Conservation (phyloP, 1,284 basidiomycete genomes). For the Ustilago loliicola region DNA sequence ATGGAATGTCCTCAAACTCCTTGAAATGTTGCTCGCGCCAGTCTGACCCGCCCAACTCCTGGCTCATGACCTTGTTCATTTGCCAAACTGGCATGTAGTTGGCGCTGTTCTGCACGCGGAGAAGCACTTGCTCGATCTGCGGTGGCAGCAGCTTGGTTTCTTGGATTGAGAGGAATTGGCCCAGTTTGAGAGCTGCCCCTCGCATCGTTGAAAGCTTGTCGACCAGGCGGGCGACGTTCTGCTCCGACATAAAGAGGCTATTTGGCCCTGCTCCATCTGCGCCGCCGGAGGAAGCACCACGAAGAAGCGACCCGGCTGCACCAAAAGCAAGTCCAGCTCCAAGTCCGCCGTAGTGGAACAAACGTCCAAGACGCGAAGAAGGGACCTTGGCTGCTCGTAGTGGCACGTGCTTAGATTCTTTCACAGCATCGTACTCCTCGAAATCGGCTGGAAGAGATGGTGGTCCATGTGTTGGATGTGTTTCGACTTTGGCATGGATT, state of each 20-base stretch:
- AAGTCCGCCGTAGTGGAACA: constrained; percentile 68
- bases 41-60: constrained; percentile 79
- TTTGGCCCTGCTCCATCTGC: constrained; percentile 3
- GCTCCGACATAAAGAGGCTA: constrained; percentile 71
- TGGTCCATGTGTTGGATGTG: constrained; percentile 4
- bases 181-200: constrained; percentile 94
- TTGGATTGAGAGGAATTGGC: constrained; percentile 98
- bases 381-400: constrained; percentile 66
- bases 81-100: constrained; percentile 99
- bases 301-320: constrained; percentile 60
- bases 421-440: constrained; percentile 67
- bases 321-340: constrained; percentile 69
- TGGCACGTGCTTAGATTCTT: constrained; percentile 53
- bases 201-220: constrained; percentile 93
- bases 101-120: constrained; percentile 91
- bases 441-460: constrained; percentile 3
- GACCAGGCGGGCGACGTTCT: constrained; percentile 86
- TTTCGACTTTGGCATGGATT: not conserved
- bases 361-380: constrained; percentile 67
- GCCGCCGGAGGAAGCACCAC: constrained; percentile 24
- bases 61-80: constrained; percentile 85
- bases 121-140: constrained; percentile 88
- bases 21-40: constrained; percentile 80
- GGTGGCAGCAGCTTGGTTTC: constrained; percentile 78
- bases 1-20: constrained; percentile 86